phyloP scores from a whole-genome alignment of 2,329 filamentous ascomycete species.

The Zymoseptoria tritici region DNA sequence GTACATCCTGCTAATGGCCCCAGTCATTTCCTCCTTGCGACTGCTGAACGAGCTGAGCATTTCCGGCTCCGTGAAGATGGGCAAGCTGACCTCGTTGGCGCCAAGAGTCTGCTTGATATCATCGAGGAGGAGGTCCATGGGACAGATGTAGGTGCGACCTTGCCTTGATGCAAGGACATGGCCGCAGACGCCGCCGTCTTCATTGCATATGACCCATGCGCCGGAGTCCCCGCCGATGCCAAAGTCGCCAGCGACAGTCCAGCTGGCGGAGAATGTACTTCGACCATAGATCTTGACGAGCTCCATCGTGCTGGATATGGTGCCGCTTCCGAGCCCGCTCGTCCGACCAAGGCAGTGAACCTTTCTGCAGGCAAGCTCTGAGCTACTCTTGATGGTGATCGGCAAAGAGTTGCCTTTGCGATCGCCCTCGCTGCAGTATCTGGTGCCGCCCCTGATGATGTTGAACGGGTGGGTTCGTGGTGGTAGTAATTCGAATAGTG shows the following conservation, averaged over 20 bases:
- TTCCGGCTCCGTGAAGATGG: conserved; percentile 44
- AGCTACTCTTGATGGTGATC: conserved; percentile 50
- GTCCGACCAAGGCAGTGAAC: conserved; percentile 88
- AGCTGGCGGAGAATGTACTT: conserved; percentile 67
- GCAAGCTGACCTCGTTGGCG: conserved; percentile 62
- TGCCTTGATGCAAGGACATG: conserved; percentile 75
- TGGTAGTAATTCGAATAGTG: conserved; percentile 71
- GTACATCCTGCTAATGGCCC: conserved; percentile 16
- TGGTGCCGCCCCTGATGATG: conserved; percentile 51
- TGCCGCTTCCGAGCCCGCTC: conserved; percentile 71
- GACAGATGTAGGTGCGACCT: conserved; percentile 81
- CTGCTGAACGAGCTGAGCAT: conserved; percentile 1
- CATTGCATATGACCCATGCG: conserved; percentile 82
- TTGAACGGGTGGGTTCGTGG: conserved; percentile 67
- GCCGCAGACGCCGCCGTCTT: conserved; percentile 72
- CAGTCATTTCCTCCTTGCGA: conserved; percentile 11
- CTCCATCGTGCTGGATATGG: conserved; percentile 68
- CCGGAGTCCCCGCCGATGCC: conserved; percentile 79
- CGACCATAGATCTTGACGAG: conserved; percentile 85
- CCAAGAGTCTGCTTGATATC: conserved; percentile 76
- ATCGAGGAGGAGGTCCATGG: conserved; percentile 82
- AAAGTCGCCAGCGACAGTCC: conserved; percentile 54
- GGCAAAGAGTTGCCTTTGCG: conserved; percentile 33
- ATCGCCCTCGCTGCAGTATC: conserved; percentile 26
- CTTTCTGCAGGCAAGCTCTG: conserved; percentile 61